Base-by-base conservation (phyloP, 106 monocot species). In the Allium cepa region DNA sequence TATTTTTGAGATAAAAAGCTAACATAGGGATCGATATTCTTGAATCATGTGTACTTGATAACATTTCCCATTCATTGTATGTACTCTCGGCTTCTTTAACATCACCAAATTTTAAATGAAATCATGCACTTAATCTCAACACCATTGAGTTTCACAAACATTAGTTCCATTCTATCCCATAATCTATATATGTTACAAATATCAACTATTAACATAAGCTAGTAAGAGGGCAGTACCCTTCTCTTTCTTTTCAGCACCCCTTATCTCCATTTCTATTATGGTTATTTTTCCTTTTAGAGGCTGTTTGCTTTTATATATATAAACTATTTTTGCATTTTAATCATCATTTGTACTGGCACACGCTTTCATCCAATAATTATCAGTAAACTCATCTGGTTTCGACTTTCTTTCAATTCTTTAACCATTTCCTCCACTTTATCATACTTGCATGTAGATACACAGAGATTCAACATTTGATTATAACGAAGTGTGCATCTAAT, bases 391-490 rank as follows among this genome's bases (percentile, higher is more conserved):
- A 80, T 96, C 76, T 3, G 96, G 96, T 0, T 17, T 53, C 9
- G 78, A 57, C 50, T 92, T 73, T 64, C 71, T 76, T 90, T 96
- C 70, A 96, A 63, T 59, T 88, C 83, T 53, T 73, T 66, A 8
- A 88, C 69, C 58, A 88, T 53, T 59, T 80, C 60, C 13, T 79
- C 78, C 15, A 92, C 60, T 59, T 86, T 88, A 13, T 92, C 76
- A 0, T 77, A 64, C 57, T 82, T 59, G 4, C 77, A 85, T 7
- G 59, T 85, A 1, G 79, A 71, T 26, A 86, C 50, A 46, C 86
- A 86, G 57, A 97, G 80, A 17, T 77, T 60, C 26, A 97, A 17
- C 91, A 97, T 97, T 64, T 92, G 88, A 68, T 97, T 92, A 46
- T 81, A 97, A 14, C 92, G 88, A 62, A 97, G 68, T 49, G 80